Evolutionary conservation across 768 basidiomycete genomes (phyloP).

Genomic region (Calocera viscosa): DNA sequence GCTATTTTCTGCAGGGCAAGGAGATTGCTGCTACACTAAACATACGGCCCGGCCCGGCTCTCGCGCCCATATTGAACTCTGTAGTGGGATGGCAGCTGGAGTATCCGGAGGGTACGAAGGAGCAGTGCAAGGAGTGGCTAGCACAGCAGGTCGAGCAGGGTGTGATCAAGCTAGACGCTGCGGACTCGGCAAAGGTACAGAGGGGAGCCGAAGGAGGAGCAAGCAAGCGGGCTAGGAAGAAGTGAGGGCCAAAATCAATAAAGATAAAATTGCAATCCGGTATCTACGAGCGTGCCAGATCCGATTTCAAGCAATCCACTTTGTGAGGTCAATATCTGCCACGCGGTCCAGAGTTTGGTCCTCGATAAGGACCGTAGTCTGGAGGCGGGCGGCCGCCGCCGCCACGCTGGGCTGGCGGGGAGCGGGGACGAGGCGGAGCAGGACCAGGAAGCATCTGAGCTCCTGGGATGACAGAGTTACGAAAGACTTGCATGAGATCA

Average conservation of each 20-base stretch:
- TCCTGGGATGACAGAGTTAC: slow-evolving; percentile 65
- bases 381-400: slow-evolving; percentile 61
- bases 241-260: not conserved
- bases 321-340: not conserved
- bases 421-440: slow-evolving; percentile 33
- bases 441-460: slow-evolving; percentile 27
- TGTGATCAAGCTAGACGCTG: not conserved
- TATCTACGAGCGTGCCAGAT: not conserved
- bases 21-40: slow-evolving; percentile 46
- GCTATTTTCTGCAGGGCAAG: slow-evolving; percentile 43
- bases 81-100: slow-evolving; percentile 80
- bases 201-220: not conserved
- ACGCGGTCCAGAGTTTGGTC: slow-evolving; percentile 32
- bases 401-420: slow-evolving; percentile 39
- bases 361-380: slow-evolving; percentile 76
- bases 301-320: not conserved
- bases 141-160: slow-evolving; percentile 29
- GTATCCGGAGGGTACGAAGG: slow-evolving; percentile 52
- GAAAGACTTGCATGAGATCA: slow-evolving; percentile 75
- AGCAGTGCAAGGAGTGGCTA: slow-evolving; percentile 61
- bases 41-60: slow-evolving; percentile 56
- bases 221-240: not conserved
- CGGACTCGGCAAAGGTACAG: not conserved
- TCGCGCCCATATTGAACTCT: slow-evolving; percentile 46
- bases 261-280: not conserved